Evolutionary conservation across 768 basidiomycete genomes (phyloP), one percentile per base, ranked within the genome.

Genomic region (Hydnomerulius pinastri): DNA sequence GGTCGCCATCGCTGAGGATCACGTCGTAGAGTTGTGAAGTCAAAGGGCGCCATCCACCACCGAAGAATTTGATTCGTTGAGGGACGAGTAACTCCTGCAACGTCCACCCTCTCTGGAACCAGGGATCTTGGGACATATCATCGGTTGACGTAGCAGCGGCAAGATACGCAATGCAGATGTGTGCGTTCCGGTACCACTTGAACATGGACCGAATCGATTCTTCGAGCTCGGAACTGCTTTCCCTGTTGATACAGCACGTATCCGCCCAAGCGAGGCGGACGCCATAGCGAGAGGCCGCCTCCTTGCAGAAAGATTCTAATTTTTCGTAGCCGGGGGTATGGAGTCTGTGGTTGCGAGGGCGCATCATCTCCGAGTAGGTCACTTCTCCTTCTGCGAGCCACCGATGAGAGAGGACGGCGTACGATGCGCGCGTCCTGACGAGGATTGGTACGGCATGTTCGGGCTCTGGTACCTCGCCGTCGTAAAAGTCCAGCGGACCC

Each of bases 61-160:
- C 36, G 43, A 51, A 58, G 37, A 58, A 58, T 23, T 51, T 52
- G n/a, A 58, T 25, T 23, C 30, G 11, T 21, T 49, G 21, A 2
- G 57, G 57, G 13, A 54, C 57, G 3, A 58, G 46, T 8, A 57
- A 10, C n/a, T n/a, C n/a, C n/a, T n/a, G n/a, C n/a, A n/a, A n/a
- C n/a, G n/a, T n/a, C n/a, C n/a, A n/a, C n/a, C 56, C 56, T 39
- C 54, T 43, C 3, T 15, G 38, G 35, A 57, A 57, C 57, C 57
- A 58, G 9, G 24, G 46, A 40, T 55, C 54, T 5, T 37, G 37
- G 6, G 3, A 9, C 27, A 57, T 18, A 36, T 50, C 45, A 21
- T n/a, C n/a, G 7, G 28, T 23, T 25, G 18, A 28, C 23, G 36
- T 29, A 21, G 49, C 37, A 36, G 12, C 38, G 11, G 15, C 35